Conservation (phyloP, 1,284 basidiomycete genomes). For the Austropuccinia psidii region DNA sequence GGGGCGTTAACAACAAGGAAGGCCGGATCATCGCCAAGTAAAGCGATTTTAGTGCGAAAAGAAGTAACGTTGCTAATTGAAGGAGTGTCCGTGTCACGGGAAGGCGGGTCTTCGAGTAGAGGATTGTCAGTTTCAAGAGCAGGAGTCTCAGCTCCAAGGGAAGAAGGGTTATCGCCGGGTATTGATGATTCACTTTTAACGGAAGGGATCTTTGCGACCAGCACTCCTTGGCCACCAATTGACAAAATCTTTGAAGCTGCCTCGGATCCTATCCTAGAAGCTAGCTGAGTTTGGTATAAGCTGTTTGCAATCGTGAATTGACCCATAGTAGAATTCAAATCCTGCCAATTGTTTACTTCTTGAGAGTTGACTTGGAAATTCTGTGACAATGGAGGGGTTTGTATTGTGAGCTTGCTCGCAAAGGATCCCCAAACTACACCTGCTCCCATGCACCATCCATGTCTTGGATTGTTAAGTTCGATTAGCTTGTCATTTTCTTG, state of each 20-base stretch:
- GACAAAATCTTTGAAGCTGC: constrained; percentile 5
- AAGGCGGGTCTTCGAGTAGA: too few relatives aligned
- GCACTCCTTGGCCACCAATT: not conserved
- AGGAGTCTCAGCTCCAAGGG: too few relatives aligned
- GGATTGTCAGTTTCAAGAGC: too few relatives aligned
- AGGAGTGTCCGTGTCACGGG: too few relatives aligned
- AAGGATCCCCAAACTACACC: constrained; percentile 23
- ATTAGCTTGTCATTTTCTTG: too few relatives aligned
- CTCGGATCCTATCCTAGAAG: not conserved
- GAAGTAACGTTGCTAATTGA: too few relatives aligned
- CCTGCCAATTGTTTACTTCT: not conserved
- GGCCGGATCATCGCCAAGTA: too few relatives aligned
- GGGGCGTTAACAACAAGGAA: too few relatives aligned
- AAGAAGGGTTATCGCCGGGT: too few relatives aligned
- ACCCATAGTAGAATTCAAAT: not conserved
- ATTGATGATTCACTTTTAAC: not conserved
- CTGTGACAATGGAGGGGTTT: constrained; percentile 20
- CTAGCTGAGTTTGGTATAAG: constrained; percentile 24
- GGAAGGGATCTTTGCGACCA: not conserved
- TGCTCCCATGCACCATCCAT: constrained; percentile 31
- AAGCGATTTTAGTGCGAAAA: too few relatives aligned
- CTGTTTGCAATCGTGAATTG: not conserved
- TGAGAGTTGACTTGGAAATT: constrained; percentile 24
- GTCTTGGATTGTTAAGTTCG: too few relatives aligned
- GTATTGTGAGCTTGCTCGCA: constrained; percentile 10